Evolutionary conservation across 176 grass and related monocot genomes (phyloP).

Genomic region (Bolboschoenus planiculmis): DNA sequence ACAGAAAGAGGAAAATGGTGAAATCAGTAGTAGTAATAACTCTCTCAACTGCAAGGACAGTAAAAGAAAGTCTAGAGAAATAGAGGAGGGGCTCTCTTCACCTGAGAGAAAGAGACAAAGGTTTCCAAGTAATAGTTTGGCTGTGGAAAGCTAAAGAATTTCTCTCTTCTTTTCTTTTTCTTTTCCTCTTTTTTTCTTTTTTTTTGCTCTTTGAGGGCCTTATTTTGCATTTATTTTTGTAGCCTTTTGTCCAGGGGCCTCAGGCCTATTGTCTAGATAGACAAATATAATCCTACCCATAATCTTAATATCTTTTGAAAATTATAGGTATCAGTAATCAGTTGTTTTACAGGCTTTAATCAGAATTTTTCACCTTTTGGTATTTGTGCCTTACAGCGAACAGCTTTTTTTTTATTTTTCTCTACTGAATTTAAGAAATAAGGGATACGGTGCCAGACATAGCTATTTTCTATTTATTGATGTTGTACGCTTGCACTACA

Average conservation of each 20-base stretch:
- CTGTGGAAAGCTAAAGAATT: constrained; percentile 51
- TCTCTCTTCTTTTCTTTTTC: background rate
- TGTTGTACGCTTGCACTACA: background rate
- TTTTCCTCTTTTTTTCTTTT: background rate
- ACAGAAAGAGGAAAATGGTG: background rate
- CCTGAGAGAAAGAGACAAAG: constrained; percentile 57
- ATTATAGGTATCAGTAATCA: background rate
- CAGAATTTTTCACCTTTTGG: background rate
- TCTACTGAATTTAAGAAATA: background rate
- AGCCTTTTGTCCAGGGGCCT: constrained; percentile 6
- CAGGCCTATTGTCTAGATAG: constrained; percentile 18
- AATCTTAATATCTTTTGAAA: constrained; percentile 11
- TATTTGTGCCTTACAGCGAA: background rate
- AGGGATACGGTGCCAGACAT: background rate
- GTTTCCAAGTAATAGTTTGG: constrained; percentile 42
- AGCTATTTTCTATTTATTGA: background rate
- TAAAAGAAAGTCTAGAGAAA: constrained; percentile 46
- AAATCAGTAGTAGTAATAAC: constrained; percentile 11
- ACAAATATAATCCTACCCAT: constrained; percentile 1
- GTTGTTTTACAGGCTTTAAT: constrained; percentile 8
- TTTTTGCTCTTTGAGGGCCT: background rate
- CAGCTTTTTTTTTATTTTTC: background rate
- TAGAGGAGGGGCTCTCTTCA: constrained; percentile 48
- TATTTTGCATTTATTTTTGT: background rate
- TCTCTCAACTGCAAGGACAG: constrained; percentile 18